These are phyloP conservation scores for Schizopora paradoxa DNA, from an alignment of 1,284 basidiomycete species.

Conservation along the genomic window DNA sequence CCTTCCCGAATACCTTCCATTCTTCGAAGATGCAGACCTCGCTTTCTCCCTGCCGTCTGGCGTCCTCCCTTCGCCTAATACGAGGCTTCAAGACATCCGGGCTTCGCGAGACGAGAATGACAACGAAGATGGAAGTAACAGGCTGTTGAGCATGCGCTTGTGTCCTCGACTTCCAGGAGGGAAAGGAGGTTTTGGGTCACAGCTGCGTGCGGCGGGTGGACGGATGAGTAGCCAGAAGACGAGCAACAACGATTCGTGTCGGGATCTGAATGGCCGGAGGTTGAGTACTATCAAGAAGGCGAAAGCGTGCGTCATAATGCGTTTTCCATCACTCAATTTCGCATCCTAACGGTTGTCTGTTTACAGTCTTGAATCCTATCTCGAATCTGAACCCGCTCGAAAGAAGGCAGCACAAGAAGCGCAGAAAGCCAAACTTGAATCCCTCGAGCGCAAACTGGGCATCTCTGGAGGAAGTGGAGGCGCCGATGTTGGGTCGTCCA, in stretches of 20 bases:
- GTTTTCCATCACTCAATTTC: background rate
- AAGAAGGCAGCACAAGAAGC: constrained; percentile 76
- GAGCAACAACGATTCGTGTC: constrained; percentile 91
- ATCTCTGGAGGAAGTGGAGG: constrained; percentile 41
- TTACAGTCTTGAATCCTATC: constrained; percentile 78
- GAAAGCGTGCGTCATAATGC: constrained; percentile 58
- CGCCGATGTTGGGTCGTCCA: constrained; percentile 41
- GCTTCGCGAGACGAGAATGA: background rate
- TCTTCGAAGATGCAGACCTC: constrained; percentile 36
- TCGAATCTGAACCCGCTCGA: constrained; percentile 81
- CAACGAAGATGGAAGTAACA: constrained; percentile 18
- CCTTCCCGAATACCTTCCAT: constrained; percentile 54
- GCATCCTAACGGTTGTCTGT: constrained; percentile 10
- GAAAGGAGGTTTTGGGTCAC: constrained; percentile 96
- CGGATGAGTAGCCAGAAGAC: constrained; percentile 96
- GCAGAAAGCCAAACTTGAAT: constrained; percentile 81
- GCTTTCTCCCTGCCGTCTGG: constrained; percentile 51
- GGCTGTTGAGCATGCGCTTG: constrained; percentile 58
- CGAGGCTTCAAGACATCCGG: constrained; percentile 41
- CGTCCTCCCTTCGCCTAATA: constrained; percentile 35
- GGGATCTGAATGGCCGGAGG: constrained; percentile 87
- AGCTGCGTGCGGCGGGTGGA: constrained; percentile 93
- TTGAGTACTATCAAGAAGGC: constrained; percentile 95
- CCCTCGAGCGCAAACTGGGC: constrained; percentile 76
- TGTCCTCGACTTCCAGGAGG: constrained; percentile 76